Percentiles rank a stretch among this genome's conserved stretches.
Conservation (phyloP, 2,329 filamentous ascomycete genomes). For the Huntiella bhutanensis region DNA sequence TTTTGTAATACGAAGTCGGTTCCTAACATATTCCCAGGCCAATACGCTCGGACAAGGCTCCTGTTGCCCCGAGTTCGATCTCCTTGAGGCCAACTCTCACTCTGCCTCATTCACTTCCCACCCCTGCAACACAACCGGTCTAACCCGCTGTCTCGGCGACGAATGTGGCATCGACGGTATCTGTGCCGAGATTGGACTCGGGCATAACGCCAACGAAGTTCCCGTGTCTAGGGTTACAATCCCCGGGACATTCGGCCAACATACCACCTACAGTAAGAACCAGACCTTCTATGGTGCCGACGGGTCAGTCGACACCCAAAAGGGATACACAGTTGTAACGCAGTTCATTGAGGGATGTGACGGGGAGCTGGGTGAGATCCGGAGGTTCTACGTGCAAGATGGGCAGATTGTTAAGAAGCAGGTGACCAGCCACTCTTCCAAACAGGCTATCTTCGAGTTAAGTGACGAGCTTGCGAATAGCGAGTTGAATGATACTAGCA, state of each 20-base stretch:
- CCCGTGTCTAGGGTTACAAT: conserved; percentile 32
- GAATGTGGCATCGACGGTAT: conserved; percentile 12
- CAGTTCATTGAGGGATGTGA: conserved; percentile 26
- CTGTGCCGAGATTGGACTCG: conserved; percentile 27
- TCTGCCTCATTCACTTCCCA: conserved; percentile 38
- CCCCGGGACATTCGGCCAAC: too few relatives aligned
- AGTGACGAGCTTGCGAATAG: too few relatives aligned
- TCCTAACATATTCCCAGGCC: conserved; percentile 19
- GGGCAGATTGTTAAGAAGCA: conserved; percentile 31
- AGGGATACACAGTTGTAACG: conserved; percentile 41
- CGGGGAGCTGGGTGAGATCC: conserved; percentile 23
- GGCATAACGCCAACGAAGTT: conserved; percentile 48
- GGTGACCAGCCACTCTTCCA: conserved; percentile 15
- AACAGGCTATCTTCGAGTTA: conserved; percentile 22
- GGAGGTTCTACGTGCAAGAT: conserved; percentile 42
- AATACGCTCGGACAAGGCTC: conserved; percentile 29
- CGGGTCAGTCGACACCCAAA: conserved; percentile 36
- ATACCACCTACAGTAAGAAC: background rate
- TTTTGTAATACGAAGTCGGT: conserved; percentile 25
- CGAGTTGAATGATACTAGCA: too few relatives aligned
- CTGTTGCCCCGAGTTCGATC: conserved; percentile 39
- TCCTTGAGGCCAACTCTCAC: conserved; percentile 39
- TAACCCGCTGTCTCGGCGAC: conserved; percentile 12
- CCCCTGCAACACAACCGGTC: conserved; percentile 23
- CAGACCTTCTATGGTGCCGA: conserved; percentile 38